Evolutionary conservation across 2,329 filamentous ascomycete species (phyloP).

Genomic region (Alternaria solani): DNA sequence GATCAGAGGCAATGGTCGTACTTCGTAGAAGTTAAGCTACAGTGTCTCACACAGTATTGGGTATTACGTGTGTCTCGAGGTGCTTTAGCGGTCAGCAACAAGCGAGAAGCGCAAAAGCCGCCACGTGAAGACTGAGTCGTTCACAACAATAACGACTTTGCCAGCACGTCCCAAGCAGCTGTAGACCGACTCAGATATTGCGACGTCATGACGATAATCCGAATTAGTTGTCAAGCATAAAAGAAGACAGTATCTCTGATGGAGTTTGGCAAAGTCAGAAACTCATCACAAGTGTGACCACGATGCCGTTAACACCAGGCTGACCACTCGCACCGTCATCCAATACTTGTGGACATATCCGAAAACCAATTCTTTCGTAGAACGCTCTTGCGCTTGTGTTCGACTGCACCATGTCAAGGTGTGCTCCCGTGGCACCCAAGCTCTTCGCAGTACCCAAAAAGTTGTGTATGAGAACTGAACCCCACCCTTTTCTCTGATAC

Average conservation of each 20-base stretch:
- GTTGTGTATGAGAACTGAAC: conserved; percentile 36
- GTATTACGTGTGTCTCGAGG: neutral
- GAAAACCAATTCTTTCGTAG: conserved; percentile 40
- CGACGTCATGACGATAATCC: neutral
- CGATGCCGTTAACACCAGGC: conserved; percentile 31
- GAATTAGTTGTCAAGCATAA: neutral
- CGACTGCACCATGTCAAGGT: conserved; percentile 47
- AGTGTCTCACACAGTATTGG: neutral
- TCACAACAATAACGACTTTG: neutral
- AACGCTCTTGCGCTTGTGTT: conserved; percentile 42
- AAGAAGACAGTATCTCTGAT: neutral
- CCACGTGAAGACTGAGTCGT: neutral
- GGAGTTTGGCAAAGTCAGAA: conserved; percentile 16
- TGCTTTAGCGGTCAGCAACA: neutral
- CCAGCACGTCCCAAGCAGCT: neutral
- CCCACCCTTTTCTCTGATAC: conserved; percentile 46
- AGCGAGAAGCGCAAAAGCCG: neutral
- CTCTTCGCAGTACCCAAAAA: conserved; percentile 33
- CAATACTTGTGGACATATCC: conserved; percentile 31
- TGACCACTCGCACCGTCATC: conserved; percentile 40
- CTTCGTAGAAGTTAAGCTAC: neutral
- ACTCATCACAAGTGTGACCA: conserved; percentile 35
- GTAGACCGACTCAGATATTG: neutral
- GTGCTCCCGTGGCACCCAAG: conserved; percentile 40
- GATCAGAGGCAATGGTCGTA: neutral